Evolutionary conservation across 2,329 filamentous ascomycete species (phyloP), one percentile per base, ranked within the genome.

Genomic region (Apiospora hydei): DNA sequence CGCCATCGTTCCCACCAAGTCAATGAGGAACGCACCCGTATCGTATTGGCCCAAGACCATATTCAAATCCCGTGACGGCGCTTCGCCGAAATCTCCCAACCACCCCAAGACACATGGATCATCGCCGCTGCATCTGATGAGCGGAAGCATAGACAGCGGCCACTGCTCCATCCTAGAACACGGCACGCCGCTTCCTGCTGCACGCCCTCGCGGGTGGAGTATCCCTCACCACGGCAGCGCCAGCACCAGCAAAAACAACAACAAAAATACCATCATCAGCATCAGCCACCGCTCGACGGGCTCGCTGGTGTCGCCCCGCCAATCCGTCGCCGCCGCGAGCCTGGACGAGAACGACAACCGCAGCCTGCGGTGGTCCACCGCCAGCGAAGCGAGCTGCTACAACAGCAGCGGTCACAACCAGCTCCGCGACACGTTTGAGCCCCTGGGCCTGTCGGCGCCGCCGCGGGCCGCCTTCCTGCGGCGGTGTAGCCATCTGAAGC

Each of bases 91-190:
- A 11, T 41, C 57, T 10, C 57, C 34, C 21, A 41, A 18, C 4
- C 10, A 21, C 10, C 10, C 34, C 57, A 41, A n/a, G 8, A 38
- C 21, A 13, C 10, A 41, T 13, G 34, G 34, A 13, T 34, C 57
- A 7, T 38, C 57, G 2, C 30, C 57, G 4, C 10, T 64, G 34
- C 57, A 41, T 24, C 30, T 64, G 8, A 64, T 64, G 57, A 64
- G 57, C 57, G 57, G 57, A 21, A 64, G 57, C 57, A 64, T 64
- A 41, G 57, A 64, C 34, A 64, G 57, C 34, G 34, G 18, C 21
- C 57, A n/a, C 57, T 64, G 57, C 18, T n/a, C 57, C 34, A 64
- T 49, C 7, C 21, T 41, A 2, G 30, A 38, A 21, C 8, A 38
- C 8, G 13, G 8, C 21, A 21, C 21, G 30, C 53, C 16, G 30